Conservation (phyloP, 2,329 filamentous ascomycete species). For the Penicillium occitanis region DNA sequence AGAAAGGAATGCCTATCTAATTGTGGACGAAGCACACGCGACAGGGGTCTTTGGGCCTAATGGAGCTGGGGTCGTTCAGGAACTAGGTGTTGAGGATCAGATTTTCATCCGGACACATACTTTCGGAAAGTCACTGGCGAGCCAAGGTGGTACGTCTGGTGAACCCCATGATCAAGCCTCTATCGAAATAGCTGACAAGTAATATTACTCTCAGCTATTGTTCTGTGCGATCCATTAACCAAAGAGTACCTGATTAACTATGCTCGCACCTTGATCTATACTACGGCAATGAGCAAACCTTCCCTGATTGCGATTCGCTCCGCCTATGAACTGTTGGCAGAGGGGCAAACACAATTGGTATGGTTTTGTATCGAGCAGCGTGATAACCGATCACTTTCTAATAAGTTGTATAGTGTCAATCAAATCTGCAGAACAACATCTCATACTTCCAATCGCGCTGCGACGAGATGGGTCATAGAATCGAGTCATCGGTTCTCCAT, state of each 20-base stretch:
- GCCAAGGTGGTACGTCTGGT: constrained; percentile 62
- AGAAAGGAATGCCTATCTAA: constrained; percentile 54
- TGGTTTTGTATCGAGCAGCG: constrained; percentile 23
- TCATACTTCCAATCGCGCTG: constrained; percentile 49
- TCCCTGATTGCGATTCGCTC: constrained; percentile 59
- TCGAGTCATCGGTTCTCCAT: constrained; percentile 35
- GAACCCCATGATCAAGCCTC: constrained; percentile 19
- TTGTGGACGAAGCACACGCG: constrained; percentile 59
- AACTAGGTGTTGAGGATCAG: constrained; percentile 51
- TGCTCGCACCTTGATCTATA: constrained; percentile 72
- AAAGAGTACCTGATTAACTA: constrained; percentile 72
- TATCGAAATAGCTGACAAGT: constrained; percentile 21
- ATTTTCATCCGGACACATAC: constrained; percentile 54
- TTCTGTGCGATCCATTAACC: constrained; percentile 61
- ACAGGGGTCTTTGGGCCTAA: constrained; percentile 52
- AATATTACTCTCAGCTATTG: constrained; percentile 47
- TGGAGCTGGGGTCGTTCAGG: constrained; percentile 52
- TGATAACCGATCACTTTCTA: neutral
- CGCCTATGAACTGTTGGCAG: constrained; percentile 57
- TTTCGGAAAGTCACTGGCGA: constrained; percentile 57
- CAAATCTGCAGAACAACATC: constrained; percentile 48
- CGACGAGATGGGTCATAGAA: constrained; percentile 32
- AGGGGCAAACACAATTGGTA: constrained; percentile 51
- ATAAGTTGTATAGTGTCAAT: constrained; percentile 14
- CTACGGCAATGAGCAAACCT: constrained; percentile 65